phyloP scores from a whole-genome alignment of 768 basidiomycete genomes.

The Lactarius quietus region DNA sequence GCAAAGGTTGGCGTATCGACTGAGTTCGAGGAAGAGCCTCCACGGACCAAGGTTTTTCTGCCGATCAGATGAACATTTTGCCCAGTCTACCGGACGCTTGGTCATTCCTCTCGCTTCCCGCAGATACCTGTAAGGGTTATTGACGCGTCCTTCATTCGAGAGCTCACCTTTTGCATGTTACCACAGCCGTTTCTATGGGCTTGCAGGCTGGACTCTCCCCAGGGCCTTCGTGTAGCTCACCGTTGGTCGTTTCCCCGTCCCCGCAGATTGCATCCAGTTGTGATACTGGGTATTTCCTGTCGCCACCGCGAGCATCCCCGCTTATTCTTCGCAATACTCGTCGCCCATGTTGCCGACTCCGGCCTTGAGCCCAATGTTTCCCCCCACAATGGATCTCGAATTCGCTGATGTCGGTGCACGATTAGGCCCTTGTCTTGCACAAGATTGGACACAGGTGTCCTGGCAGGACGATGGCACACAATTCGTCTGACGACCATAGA shows the following conservation, averaged over 20 bases:
- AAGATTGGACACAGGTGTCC: constrained; percentile 6
- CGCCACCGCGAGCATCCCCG: constrained; percentile 1
- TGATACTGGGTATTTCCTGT: not conserved
- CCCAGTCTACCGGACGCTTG: not conserved
- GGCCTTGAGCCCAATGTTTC: constrained; percentile 2
- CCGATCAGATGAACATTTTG: not conserved
- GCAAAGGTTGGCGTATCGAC: not conserved
- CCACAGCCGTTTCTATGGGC: not conserved
- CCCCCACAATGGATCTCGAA: not conserved
- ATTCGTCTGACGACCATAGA: constrained; percentile 1
- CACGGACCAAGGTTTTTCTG: not conserved
- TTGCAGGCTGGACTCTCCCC: constrained; percentile 3
- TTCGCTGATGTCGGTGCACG: not conserved
- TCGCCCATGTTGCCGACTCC: constrained; percentile 4
- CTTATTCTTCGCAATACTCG: constrained; percentile 13
- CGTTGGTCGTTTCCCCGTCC: constrained; percentile 1
- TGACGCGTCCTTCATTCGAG: not conserved
- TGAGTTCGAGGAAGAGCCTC: not conserved
- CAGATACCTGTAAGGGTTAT: constrained; percentile 3
- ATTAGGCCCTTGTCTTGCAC: not conserved
- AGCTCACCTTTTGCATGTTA: not conserved
- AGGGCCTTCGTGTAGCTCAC: not conserved
- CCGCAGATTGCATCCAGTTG: not conserved
- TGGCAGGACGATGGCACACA: constrained; percentile 12
- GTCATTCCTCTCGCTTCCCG: constrained; percentile 1